phyloP scores from a whole-genome alignment of 2,329 filamentous ascomycete species.

The Lasiodiplodia citricola region DNA sequence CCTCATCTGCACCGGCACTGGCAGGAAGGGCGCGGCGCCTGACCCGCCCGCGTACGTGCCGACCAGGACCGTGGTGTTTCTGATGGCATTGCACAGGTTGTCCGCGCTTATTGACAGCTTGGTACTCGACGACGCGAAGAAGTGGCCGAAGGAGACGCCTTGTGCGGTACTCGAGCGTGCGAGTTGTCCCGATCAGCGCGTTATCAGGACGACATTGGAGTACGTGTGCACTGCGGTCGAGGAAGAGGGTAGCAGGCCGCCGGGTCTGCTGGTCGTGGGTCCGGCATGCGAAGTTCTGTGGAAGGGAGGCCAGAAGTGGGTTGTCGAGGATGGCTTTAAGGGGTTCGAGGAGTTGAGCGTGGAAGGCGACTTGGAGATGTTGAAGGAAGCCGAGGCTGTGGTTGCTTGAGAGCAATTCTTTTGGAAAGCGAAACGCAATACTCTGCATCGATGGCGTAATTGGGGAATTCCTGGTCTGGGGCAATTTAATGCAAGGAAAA shows the following conservation, averaged over 20 bases:
- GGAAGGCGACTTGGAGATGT: conserved; percentile 33
- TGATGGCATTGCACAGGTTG: conserved; percentile 94
- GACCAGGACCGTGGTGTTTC: conserved; percentile 84
- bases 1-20: conserved; percentile 94
- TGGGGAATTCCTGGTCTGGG: background rate
- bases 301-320: conserved; percentile 70
- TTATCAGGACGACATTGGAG: conserved; percentile 84
- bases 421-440: conserved; percentile 3
- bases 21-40: conserved; percentile 83
- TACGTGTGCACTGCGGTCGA: conserved; percentile 84
- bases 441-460: conserved; percentile 20
- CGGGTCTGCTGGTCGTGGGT: conserved; percentile 86
- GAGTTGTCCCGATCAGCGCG: conserved; percentile 90
- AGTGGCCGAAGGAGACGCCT: conserved; percentile 78
- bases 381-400: conserved; percentile 22
- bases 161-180: conserved; percentile 94
- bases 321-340: conserved; percentile 84
- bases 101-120: conserved; percentile 74
- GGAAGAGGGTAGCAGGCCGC: conserved; percentile 85
- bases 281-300: conserved; percentile 80
- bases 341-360: conserved; percentile 65
- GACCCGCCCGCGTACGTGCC: conserved; percentile 78
- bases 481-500: background rate
- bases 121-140: conserved; percentile 33
- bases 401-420: background rate